Evolutionary conservation across 768 basidiomycete genomes (phyloP).

Genomic region (Tubosaeta brunneosetosa): DNA sequence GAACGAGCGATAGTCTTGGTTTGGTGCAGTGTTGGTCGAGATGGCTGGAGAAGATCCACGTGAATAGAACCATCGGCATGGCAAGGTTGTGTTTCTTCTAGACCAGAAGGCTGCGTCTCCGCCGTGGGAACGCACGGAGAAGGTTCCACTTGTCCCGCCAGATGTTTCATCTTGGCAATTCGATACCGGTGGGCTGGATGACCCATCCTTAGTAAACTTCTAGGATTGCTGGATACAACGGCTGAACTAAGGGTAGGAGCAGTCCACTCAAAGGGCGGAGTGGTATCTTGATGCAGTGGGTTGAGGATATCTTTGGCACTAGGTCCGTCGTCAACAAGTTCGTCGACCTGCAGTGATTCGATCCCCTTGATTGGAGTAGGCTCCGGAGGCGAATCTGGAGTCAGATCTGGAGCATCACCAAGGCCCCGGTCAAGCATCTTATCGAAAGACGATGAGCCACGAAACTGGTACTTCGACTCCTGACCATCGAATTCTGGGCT

Average conservation of each 20-base stretch:
- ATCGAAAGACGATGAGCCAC: constrained; percentile 40
- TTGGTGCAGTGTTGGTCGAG: constrained; percentile 1
- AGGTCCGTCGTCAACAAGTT: constrained; percentile 1
- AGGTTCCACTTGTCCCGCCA: constrained; percentile 20
- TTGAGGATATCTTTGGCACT: constrained; percentile 1
- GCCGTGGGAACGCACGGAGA: constrained; percentile 7
- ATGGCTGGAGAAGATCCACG: not conserved
- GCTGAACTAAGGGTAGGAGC: constrained; percentile 11
- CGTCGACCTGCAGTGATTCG: constrained; percentile 5
- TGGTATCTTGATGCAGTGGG: not conserved
- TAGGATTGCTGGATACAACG: constrained; percentile 24
- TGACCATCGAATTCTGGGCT: constrained; percentile 16
- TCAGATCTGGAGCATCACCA: constrained; percentile 19
- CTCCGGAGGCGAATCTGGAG: constrained; percentile 23
- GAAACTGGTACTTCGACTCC: constrained; percentile 33
- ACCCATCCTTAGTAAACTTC: constrained; percentile 31
- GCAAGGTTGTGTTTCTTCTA: constrained; percentile 17
- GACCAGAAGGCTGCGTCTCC: constrained; percentile 16
- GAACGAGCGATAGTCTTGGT: not conserved
- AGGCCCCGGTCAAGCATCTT: constrained; percentile 35
- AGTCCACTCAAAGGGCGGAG: constrained; percentile 21
- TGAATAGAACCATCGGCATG: not conserved
- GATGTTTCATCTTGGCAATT: constrained; percentile 22
- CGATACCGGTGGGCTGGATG: constrained; percentile 32
- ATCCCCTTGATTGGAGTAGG: constrained; percentile 9